phyloP scores from a whole-genome alignment of 352 stramenopile genomes.

The Halophytophthora batemanensis region DNA sequence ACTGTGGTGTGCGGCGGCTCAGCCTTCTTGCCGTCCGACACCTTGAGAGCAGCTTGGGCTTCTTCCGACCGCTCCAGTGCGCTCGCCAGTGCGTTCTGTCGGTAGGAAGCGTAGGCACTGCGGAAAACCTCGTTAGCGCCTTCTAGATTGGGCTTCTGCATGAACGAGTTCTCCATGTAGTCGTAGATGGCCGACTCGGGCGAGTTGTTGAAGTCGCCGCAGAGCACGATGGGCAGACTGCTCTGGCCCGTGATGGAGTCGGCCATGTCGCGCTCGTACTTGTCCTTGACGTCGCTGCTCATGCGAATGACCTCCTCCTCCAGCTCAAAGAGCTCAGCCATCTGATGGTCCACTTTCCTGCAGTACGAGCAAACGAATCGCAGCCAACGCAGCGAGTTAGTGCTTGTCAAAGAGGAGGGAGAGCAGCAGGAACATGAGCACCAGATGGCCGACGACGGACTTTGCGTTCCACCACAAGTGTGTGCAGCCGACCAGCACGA shows the following conservation, averaged over 20 bases:
- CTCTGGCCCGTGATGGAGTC: conserved; percentile 46
- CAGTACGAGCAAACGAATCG: not conserved
- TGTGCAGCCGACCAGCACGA: conserved; percentile 77
- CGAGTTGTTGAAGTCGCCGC: conserved; percentile 88
- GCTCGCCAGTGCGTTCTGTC: conserved; percentile 42
- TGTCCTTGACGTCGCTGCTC: conserved; percentile 74
- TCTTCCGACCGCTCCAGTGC: conserved; percentile 26
- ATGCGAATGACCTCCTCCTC: conserved; percentile 82
- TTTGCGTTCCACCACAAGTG: conserved; percentile 89
- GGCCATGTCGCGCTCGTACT: conserved; percentile 69
- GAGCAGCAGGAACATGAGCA: not conserved
- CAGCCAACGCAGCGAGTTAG: not conserved
- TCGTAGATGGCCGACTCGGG: conserved; percentile 81
- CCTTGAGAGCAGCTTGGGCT: conserved; percentile 22
- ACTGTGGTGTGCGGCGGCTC: conserved; percentile 84
- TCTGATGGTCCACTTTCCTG: conserved; percentile 86
- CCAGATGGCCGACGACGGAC: conserved; percentile 25
- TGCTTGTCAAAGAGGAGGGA: not conserved
- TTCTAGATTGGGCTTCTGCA: conserved; percentile 80
- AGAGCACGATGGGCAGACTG: conserved; percentile 74
- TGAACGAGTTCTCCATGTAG: conserved; percentile 88
- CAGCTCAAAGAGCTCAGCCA: conserved; percentile 81
- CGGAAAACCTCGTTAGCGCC: conserved; percentile 61
- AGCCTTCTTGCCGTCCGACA: conserved; percentile 44
- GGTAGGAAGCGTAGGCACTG: conserved; percentile 73